Evolutionary conservation across 2,329 filamentous ascomycete genomes (phyloP), one percentile per base, ranked within the genome.

Genomic region (Shiraia bambusicola): DNA sequence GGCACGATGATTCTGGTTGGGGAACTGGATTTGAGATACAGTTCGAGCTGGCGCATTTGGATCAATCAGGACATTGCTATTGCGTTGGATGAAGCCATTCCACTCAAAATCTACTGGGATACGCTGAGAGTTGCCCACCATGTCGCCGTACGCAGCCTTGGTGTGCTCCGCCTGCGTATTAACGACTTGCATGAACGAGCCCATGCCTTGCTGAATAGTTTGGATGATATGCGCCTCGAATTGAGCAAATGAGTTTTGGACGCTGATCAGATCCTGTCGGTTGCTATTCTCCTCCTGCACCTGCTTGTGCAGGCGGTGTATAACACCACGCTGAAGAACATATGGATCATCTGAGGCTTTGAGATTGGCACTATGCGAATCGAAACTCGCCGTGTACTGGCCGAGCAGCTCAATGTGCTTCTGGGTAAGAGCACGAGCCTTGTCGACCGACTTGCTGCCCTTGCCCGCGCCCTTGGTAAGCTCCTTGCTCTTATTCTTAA

Each of bases 401-500:
- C 88, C 91, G 1, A 98, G 83, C 16, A 95, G 79, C 73, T 98
- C 92, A 50, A 98, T 95, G 56, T 96, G 89, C 75, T 95, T 96
- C 74, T 98, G 92, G 0, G 92, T 96, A 6, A 73, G 75, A 57
- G 83, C 82, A 47, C 92, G 87, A 7, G 88, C 84, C 75, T 95
- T 96, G 49, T 95, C 89, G 15, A 98, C 90, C 36, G 88, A 83
- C 74, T 97, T 98, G 54, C 87, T 83, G 12, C 84, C 81, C 76
- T 94, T 95, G 47, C 83, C 80, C 15, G 87, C 88, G 7, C 92
- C 91, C 48, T 83, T 79, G 30, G 81, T 78, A 35, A 98, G 79
- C 71, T 96, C 91, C 76, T 97, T 97, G 50, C 82, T 79, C 76
- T 97, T 97, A 74, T 87, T 84, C 79, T 97, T 98, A 76, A 98